Base-by-base conservation (phyloP, 139 green algal genomes). In the Picochlorum sp. region DNA sequence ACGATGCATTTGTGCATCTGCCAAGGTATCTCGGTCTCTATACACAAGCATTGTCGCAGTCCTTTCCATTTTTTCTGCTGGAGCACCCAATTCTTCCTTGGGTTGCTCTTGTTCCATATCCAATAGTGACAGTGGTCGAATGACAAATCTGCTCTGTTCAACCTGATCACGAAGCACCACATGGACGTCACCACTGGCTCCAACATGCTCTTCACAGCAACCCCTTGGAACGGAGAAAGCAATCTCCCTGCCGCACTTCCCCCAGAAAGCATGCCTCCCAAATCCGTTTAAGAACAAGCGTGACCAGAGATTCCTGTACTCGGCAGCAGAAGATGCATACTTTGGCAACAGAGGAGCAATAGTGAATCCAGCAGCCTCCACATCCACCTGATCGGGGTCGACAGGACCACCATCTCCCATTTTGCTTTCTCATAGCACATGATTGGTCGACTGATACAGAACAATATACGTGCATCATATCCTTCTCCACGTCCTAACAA, bases 381-480 rank as follows among this genome's bases (percentile, higher is more conserved):
- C 75, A 30, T 77, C 55, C 3, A 66, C 71, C 66, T 30, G 20
- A 83, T 59, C 10, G 77, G 69, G 2, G 65, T 50, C 14, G n/a
- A 47, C 66, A 70, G 34, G 44, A 56, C 68, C 65, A 68, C 47
- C 47, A 54, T n/a, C 51, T 34, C 5, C 30, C 34, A 38, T 10
- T 4, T 49, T 21, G 14, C 18, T 14, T 45, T 14, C 21, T 13
- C 15, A 45, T 45, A 30, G 11, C 16, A 32, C 45, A 51, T 78
- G 68, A 18, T 66, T 67, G 7, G 68, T 73, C 9, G 60, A 63
- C 57, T 78, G 65, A 45, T 79, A 75, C 45, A 84, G 60, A 18
- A 84, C 72, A 24, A 84, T 77, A 65, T 74, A 83, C 1, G 71
- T 78, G 37, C 78, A 62, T 84, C 5, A 66, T 63, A 37, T 84